Percentiles rank a stretch among this genome's conserved stretches.
Evolutionary conservation across 2,329 filamentous ascomycete species (phyloP).

Genomic region (Endocalyx cinctus): DNA sequence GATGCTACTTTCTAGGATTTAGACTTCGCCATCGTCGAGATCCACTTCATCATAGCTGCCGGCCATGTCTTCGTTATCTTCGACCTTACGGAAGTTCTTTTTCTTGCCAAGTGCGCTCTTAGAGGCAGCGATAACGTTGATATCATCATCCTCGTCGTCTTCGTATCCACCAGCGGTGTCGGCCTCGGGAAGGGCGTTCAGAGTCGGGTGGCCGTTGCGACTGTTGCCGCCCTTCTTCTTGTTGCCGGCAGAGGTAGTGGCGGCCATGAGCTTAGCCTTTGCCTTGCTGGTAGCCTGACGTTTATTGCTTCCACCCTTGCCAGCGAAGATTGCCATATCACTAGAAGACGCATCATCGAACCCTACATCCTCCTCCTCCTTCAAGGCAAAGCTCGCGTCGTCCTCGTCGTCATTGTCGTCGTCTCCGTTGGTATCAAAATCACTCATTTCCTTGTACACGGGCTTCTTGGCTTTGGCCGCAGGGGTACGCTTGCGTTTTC

Average conservation of each 20-base stretch:
- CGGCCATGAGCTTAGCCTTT: too few relatives aligned
- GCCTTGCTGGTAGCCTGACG: too few relatives aligned
- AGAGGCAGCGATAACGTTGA: constrained; percentile 32
- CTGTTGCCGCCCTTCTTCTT: too few relatives aligned
- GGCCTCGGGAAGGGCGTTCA: neutral
- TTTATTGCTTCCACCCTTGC: too few relatives aligned
- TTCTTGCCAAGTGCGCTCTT: constrained; percentile 20
- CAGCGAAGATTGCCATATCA: too few relatives aligned
- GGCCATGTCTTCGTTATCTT: constrained; percentile 4
- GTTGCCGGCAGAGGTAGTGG: too few relatives aligned
- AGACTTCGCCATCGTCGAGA: constrained; percentile 34
- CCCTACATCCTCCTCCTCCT: too few relatives aligned
- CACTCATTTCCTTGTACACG: neutral
- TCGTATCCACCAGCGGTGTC: constrained; percentile 22
- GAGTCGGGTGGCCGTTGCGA: too few relatives aligned
- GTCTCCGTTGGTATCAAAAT: too few relatives aligned
- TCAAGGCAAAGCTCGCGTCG: neutral
- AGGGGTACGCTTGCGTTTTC: too few relatives aligned
- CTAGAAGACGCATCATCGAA: too few relatives aligned
- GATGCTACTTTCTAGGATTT: constrained; percentile 1
- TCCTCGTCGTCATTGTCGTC: neutral
- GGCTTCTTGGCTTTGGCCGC: too few relatives aligned
- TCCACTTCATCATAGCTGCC: constrained; percentile 7
- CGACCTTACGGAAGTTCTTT: constrained; percentile 9
- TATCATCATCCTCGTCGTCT: constrained; percentile 25